These are phyloP conservation scores for Botrytis paeoniae DNA, from an alignment of 2,329 filamentous ascomycete genomes.

Conservation along the genomic window DNA sequence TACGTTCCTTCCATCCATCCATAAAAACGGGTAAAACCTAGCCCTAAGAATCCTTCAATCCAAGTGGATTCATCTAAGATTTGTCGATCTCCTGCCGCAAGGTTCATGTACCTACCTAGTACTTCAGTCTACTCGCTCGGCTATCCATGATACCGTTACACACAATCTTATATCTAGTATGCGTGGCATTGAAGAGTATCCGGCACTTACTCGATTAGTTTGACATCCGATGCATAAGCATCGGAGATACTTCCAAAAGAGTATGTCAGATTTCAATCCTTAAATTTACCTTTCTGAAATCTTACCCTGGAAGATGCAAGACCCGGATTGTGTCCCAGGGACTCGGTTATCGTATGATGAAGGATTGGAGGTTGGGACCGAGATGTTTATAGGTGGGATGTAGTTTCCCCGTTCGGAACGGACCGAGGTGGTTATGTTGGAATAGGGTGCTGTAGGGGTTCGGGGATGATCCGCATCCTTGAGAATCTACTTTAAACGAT, in stretches of 20 bases:
- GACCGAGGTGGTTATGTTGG: not conserved
- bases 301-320: not conserved
- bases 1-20: too few relatives aligned
- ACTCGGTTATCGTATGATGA: not conserved
- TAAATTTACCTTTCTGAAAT: not conserved
- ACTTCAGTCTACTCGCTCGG: not conserved
- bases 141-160: not conserved
- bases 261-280: not conserved
- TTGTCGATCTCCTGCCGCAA: not conserved
- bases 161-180: not conserved
- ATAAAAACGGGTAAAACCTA: not conserved
- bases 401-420: not conserved
- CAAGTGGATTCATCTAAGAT: not conserved
- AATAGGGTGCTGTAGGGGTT: not conserved
- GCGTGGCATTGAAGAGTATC: not conserved
- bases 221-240: not conserved
- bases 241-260: not conserved
- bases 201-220: not conserved
- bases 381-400: not conserved
- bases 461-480: not conserved
- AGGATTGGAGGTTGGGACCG: not conserved
- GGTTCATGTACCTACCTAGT: not conserved
- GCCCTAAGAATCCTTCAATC: not conserved
- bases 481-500: not conserved
- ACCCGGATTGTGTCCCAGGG: not conserved